Base-by-base conservation (phyloP, 306 rosid genomes). In the Argentina anserina region DNA sequence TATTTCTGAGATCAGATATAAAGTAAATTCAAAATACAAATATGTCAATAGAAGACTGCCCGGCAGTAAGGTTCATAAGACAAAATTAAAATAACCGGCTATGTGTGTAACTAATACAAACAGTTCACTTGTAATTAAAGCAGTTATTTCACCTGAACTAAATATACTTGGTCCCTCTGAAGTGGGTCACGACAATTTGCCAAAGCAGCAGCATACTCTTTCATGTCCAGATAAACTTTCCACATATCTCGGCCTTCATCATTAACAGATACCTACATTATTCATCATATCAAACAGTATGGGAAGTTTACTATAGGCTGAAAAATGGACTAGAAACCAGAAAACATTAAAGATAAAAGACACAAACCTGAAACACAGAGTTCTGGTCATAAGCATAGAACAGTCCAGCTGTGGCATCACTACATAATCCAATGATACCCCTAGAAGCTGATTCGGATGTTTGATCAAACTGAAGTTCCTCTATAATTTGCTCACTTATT, bases 201-300 rank as follows among this genome's bases (percentile, higher is more conserved):
- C 71, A 94, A 84, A 78, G 98, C 87, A 73, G 94, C 97, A 63
- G 97, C 89, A 75, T 89, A 91, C 73, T 91, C 98, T 61, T 86
- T 86, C 98, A 94, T 88, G 89, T 94, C 94, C 80, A 94, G 84
- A 83, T 91, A 89, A 73, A 94, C 97, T 86, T 94, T 91, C 97
- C 98, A 94, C 98, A 94, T 94, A 81, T 86, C 98, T 75, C 78
- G 85, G 71, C 98, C 96, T 84, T 94, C 97, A 78, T 94, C 98
- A 75, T 89, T 91, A 78, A 94, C 83, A 73, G 97, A 91, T 74
- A 94, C 97, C 98, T 93, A 64, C 76, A 59, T 81, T 53, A 56
- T 74, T 74, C 59, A 75, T 79, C 82, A 82, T 41, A 85, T 72
- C 68, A 74, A 72, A 49, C 20, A 79, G 78, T 21, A 49, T 1